Conservation (phyloP, 2,329 filamentous ascomycete species). For the Apiospora phragmitis region DNA sequence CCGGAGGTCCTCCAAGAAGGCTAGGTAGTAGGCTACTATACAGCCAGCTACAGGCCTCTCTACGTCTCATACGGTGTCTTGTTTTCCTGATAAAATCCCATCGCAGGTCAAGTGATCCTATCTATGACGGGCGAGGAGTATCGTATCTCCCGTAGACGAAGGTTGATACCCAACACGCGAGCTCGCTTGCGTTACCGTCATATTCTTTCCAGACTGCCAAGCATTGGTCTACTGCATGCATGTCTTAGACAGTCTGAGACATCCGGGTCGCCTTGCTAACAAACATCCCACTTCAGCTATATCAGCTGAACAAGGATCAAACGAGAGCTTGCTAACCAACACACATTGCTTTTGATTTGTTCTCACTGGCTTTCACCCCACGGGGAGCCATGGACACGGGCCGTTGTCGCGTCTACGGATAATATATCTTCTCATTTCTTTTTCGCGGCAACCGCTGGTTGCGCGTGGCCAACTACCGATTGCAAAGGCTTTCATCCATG, state of each 20-base stretch:
- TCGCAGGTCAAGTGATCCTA: neutral
- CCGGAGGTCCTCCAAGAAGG: neutral
- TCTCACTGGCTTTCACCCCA: neutral
- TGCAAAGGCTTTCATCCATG: neutral
- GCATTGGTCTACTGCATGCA: slow-evolving; percentile 15
- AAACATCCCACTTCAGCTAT: slow-evolving; percentile 13
- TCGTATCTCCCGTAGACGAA: neutral
- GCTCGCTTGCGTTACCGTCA: slow-evolving; percentile 11
- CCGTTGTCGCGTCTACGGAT: neutral
- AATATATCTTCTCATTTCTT: neutral
- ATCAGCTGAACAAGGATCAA: slow-evolving; percentile 15
- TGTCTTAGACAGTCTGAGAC: slow-evolving; percentile 16
- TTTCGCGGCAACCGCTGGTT: neutral
- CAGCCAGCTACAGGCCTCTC: neutral
- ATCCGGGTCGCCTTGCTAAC: slow-evolving; percentile 11
- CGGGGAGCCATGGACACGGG: neutral
- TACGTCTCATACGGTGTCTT: neutral
- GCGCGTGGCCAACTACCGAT: neutral
- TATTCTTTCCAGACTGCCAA: neutral
- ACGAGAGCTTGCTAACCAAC: neutral
- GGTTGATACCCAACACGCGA: slow-evolving; percentile 6
- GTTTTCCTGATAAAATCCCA: neutral
- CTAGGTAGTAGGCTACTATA: neutral
- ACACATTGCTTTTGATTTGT: neutral
- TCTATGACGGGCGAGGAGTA: neutral